Conservation (phyloP, 139 green algal species). For the Axilococcus clingmanii region DNA sequence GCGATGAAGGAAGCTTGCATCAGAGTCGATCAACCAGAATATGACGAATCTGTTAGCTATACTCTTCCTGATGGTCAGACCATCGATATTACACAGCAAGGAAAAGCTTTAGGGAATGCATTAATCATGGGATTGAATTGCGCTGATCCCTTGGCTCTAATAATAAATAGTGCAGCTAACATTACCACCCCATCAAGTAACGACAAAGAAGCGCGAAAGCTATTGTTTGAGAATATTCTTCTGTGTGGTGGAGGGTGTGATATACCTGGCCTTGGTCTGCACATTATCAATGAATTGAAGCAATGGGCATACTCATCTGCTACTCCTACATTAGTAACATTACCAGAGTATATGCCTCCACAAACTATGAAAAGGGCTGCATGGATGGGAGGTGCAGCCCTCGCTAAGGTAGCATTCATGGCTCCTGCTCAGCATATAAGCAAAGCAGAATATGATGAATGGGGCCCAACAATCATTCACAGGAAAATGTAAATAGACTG, state of each 20-base stretch:
- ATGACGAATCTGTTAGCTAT: conserved; percentile 4
- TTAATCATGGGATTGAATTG: conserved; percentile 16
- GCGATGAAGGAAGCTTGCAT: neutral
- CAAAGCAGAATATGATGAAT: conserved; percentile 81
- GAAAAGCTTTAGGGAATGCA: conserved; percentile 43
- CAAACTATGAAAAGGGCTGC: conserved; percentile 33
- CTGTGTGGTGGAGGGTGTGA: conserved; percentile 42
- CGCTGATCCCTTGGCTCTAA: conserved; percentile 17
- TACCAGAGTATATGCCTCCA: conserved; percentile 70
- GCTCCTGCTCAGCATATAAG: conserved; percentile 57
- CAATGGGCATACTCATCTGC: conserved; percentile 15
- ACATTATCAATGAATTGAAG: conserved; percentile 36
- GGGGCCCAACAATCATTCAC: conserved; percentile 59
- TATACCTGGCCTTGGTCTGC: conserved; percentile 20
- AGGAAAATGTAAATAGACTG: too few relatives aligned
- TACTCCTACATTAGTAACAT: conserved; percentile 12
- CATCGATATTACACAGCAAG: conserved; percentile 25
- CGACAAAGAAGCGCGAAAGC: conserved; percentile 23
- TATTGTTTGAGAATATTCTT: conserved; percentile 38
- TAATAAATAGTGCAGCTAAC: conserved; percentile 7
- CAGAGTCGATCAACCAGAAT: neutral
- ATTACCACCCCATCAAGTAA: neutral
- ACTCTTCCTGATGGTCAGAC: conserved; percentile 50
- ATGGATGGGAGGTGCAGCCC: conserved; percentile 81
- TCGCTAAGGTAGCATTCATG: conserved; percentile 66